Base-by-base conservation (phyloP, 2,329 filamentous ascomycete species). In the Chalaropsis thielavioides region DNA sequence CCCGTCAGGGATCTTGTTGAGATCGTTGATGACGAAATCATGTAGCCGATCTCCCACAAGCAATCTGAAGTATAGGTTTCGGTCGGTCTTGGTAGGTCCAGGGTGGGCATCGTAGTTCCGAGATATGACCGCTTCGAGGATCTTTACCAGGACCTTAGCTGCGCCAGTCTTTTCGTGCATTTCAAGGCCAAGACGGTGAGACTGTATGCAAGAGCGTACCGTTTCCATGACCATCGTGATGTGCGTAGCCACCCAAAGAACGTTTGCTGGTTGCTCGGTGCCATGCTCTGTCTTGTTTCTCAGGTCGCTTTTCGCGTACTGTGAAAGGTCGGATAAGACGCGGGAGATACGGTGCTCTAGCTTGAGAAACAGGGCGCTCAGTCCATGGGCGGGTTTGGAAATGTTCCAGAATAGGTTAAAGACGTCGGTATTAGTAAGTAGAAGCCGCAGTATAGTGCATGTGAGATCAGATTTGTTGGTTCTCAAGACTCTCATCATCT, bases 391-490 rank as follows among this genome's bases (percentile, higher is more conserved):
- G 1, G 80, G 74, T n/a, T 73, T 72, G 64, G 79, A 75, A 8
- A 76, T 73, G 17, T 76, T 75, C 58, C 77, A 74, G 66, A 83
- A 79, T 72, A 81, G 79, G 62, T 79, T 74, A 70, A 83, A 81
- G 72, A 83, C 78, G 49, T 79, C 76, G 70, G 81, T 75, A 69
- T 82, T 82, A 67, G 78, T 75, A 24, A 83, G 73, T 17, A 83
- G 74, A 72, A 83, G 81, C 62, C 78, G 78, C 67, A 81, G 78
- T 15, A 84, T 71, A 2, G 80, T 81, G 56, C 74, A 74, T 68
- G 80, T 79, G 0, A 83, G 73, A 66, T 83, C 79, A 61, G 75
- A 73, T 10, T 74, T 73, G 66, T 76, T 75, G 62, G 79, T 69
- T 10, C 76, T 71, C 38, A 63, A 35, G 11, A 38, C n/a, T 4